Percentiles rank a stretch among this genome's conserved stretches.
These are phyloP conservation scores for Neurospora sp. DNA, from an alignment of 2,329 filamentous ascomycete genomes.

Conservation along the genomic window DNA sequence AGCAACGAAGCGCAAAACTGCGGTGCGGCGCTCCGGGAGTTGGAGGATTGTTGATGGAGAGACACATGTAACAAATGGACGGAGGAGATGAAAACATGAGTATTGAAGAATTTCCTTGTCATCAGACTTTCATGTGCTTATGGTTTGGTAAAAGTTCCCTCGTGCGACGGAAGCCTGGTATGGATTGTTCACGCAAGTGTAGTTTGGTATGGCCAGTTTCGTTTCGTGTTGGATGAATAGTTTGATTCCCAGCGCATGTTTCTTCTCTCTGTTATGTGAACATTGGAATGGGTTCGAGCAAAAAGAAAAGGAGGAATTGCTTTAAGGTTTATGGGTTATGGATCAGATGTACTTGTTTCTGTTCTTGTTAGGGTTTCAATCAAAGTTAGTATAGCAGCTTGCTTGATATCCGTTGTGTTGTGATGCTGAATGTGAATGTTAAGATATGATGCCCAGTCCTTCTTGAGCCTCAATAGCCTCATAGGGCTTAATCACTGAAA, in stretches of 20 bases:
- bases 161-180: not conserved
- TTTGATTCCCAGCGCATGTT: not conserved
- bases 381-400: not conserved
- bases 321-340: not conserved
- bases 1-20: not conserved
- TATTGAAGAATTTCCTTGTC: not conserved
- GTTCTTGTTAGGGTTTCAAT: not conserved
- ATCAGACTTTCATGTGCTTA: not conserved
- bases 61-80: not conserved
- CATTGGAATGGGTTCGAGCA: not conserved
- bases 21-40: not conserved
- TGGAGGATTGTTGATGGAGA: not conserved
- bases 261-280: not conserved
- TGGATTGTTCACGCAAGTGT: not conserved
- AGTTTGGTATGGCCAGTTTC: not conserved
- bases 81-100: not conserved
- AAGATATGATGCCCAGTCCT: rapidly evolving
- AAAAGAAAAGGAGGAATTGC: not conserved
- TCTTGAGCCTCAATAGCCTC: not conserved
- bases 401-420: not conserved
- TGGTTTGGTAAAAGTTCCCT: not conserved
- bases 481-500: not conserved
- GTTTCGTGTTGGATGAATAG: not conserved
- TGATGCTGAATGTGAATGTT: not conserved
- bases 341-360: not conserved